phyloP scores from a whole-genome alignment of 2,329 filamentous ascomycete species.

The Fusarium haematococcum region DNA sequence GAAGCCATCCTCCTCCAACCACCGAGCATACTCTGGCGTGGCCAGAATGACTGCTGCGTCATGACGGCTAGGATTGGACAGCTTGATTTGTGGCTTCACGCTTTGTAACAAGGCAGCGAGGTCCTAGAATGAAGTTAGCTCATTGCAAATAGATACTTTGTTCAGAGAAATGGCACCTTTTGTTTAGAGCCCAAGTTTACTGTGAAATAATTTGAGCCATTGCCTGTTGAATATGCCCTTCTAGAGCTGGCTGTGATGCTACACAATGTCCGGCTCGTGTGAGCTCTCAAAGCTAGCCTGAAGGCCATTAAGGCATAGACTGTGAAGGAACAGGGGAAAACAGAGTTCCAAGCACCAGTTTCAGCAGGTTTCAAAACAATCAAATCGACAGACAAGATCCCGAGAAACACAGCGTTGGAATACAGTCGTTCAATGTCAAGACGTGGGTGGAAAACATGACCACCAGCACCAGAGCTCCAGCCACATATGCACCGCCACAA shows the following conservation, averaged over 20 bases:
- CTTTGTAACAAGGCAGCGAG: conserved; percentile 30
- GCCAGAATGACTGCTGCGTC: conserved; percentile 63
- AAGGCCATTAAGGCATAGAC: conserved; percentile 37
- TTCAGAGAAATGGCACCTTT: conserved; percentile 14
- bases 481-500: conserved; percentile 33
- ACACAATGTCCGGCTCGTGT: conserved; percentile 34
- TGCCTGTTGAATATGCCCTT: conserved; percentile 37
- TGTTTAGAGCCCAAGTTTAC: conserved; percentile 28
- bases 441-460: conserved; percentile 10
- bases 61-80: conserved; percentile 46
- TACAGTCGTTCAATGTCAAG: background rate
- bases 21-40: conserved; percentile 61
- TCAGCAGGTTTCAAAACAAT: background rate
- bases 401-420: background rate
- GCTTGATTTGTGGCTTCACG: conserved; percentile 36
- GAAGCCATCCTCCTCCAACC: conserved; percentile 59
- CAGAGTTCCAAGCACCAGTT: background rate
- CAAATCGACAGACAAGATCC: background rate
- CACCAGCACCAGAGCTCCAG: background rate
- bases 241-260: conserved; percentile 22
- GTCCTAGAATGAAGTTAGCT: conserved; percentile 29
- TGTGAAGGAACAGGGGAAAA: background rate
- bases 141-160: background rate
- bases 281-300: conserved; percentile 29
- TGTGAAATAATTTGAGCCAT: conserved; percentile 33